Evolutionary conservation across 306 rosid genomes (phyloP), one percentile per base, ranked within the genome.

Genomic region (Prunus armeniaca): DNA sequence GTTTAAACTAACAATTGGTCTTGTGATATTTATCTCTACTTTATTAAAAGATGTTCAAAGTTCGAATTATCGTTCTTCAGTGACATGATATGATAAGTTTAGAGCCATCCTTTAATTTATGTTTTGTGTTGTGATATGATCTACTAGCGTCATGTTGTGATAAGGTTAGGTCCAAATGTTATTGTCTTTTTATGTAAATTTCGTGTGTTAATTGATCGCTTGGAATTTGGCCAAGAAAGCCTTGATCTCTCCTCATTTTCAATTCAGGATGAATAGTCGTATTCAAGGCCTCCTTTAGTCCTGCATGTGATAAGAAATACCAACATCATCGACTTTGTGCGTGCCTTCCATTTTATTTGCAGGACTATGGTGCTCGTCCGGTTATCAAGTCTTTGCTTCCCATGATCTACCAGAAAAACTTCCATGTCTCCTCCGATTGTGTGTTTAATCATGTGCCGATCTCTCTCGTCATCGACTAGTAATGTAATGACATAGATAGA

Each of bases 301-400:
- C 38, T 22, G 51, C 30, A 12, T 73, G 46, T 20, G 72, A 13
- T 24, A 51, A 50, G 67, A 75, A 38, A 75, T 65, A 28, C 71
- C 79, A 51, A 38, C 46, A 54, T 34, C 57, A 3, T 18, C 9
- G 18, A 12, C 41, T 18, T 43, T 41, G 41, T 64, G 46, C 52
- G n/a, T 57, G 75, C 22, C 49, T 34, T 63, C 28, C 46, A 22
- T 49, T 73, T 60, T 58, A 30, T 56, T 19, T 49, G 65, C 68
- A 70, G 14, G 12, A 68, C 47, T 14, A 25, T 11, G 10, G 3
- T 7, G 43, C 1, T 17, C 12, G 30, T 18, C 12, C 9, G 28
- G 61, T 43, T 5, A 9, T 20, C 51, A 11, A 47, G 62, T 63
- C 69, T 67, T 67, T 65, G 64, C 50, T 56, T 82, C 63, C 82